phyloP scores from a whole-genome alignment of 371 early-diverging fungal genomes.

The Mortierella sp. region DNA sequence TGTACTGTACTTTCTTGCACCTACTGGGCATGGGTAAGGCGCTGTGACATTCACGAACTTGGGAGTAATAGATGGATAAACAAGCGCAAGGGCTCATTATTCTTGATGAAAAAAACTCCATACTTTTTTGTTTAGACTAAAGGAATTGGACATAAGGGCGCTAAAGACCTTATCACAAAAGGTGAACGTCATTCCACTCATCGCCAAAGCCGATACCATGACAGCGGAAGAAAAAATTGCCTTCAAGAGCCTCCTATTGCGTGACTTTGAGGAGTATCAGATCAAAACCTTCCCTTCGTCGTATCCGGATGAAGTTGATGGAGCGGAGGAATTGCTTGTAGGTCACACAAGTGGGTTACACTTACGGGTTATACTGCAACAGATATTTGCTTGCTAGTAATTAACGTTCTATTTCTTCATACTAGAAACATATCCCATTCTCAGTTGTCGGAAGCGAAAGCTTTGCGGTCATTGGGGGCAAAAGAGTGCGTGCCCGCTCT shows the following conservation, averaged over 20 bases:
- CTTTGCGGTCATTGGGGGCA: conserved; percentile 76
- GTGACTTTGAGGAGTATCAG: conserved; percentile 79
- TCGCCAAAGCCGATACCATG: conserved; percentile 81
- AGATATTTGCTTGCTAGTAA: background rate
- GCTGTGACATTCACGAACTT: background rate
- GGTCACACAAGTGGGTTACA: conserved; percentile 20
- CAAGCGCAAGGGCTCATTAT: background rate
- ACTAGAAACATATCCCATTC: conserved; percentile 88
- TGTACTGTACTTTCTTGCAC: conserved; percentile 94
- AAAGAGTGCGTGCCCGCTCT: conserved; percentile 87
- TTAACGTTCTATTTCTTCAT: background rate
- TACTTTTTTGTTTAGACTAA: conserved; percentile 64
- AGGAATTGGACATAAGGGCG: conserved; percentile 92
- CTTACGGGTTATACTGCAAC: too few species aligned
- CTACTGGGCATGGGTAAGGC: conserved; percentile 90
- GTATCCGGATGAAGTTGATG: conserved; percentile 72
- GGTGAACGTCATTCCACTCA: conserved; percentile 92
- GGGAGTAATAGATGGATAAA: background rate
- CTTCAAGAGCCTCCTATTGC: conserved; percentile 82
- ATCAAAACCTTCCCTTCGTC: conserved; percentile 81
- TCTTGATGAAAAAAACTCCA: background rate
- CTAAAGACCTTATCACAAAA: conserved; percentile 85
- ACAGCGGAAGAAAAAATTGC: conserved; percentile 70
- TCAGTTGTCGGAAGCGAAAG: conserved; percentile 93
- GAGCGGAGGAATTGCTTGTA: conserved; percentile 77